phyloP scores from a whole-genome alignment of 2,329 filamentous ascomycete genomes.

The Aspergillus costaricaensis region DNA sequence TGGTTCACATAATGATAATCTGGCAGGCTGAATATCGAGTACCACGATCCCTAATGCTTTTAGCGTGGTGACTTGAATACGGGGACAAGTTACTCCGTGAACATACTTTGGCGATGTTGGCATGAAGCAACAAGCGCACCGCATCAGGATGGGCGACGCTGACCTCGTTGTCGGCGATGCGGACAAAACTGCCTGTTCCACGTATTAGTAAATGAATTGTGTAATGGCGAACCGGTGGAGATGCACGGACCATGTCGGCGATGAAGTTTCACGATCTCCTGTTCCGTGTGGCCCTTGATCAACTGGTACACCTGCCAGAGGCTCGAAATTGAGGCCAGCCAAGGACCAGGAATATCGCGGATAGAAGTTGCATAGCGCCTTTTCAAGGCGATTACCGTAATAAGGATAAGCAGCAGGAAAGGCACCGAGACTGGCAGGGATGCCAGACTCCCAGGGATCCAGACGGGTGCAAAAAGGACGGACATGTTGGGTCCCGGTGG shows the following conservation, averaged over 20 bases:
- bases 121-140: constrained; percentile 39
- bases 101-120: constrained; percentile 24
- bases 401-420: neutral
- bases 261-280: constrained; percentile 40
- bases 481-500: neutral
- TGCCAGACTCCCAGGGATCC: neutral
- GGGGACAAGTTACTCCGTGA: constrained; percentile 10
- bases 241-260: constrained; percentile 40
- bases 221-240: neutral
- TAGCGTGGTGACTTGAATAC: neutral
- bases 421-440: neutral
- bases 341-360: constrained; percentile 46
- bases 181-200: constrained; percentile 42
- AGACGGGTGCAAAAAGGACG: constrained; percentile 33
- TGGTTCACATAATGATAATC: constrained; percentile 45
- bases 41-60: constrained; percentile 39
- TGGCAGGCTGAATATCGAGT: constrained; percentile 41
- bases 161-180: constrained; percentile 49
- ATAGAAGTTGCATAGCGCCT: constrained; percentile 52
- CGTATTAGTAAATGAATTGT: neutral
- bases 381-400: constrained; percentile 8
- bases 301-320: constrained; percentile 45
- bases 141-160: constrained; percentile 48
- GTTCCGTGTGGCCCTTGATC: constrained; percentile 42
- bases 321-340: constrained; percentile 42